Conservation (phyloP, 1,284 basidiomycete genomes). For the Irpex sp. region DNA sequence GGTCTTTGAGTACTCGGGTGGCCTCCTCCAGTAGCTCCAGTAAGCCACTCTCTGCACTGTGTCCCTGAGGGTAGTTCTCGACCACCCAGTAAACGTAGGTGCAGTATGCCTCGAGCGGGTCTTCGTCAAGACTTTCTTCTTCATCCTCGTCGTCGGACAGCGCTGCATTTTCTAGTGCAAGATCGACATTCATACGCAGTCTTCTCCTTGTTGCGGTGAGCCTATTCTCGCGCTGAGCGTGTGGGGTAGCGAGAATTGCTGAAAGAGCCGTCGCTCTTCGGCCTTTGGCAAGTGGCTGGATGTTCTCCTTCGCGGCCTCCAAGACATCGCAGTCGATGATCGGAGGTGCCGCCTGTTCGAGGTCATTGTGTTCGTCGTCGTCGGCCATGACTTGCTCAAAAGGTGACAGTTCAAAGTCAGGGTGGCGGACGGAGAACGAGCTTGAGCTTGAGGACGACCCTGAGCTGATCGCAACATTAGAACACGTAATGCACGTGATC, state of each 20-base stretch:
- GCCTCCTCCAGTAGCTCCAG: slow-evolving; percentile 81
- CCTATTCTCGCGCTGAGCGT: slow-evolving; percentile 66
- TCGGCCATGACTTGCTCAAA: not conserved
- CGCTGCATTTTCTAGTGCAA: slow-evolving; percentile 34
- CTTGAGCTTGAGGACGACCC: not conserved
- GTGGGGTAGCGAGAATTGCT: slow-evolving; percentile 67
- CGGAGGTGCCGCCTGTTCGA: slow-evolving; percentile 20
- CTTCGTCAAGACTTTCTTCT: slow-evolving; percentile 27
- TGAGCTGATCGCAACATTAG: not conserved
- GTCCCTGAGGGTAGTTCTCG: slow-evolving; percentile 64
- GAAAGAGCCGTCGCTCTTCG: slow-evolving; percentile 73
- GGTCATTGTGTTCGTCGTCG: not conserved
- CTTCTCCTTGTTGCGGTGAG: slow-evolving; percentile 59
- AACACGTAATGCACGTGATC: not conserved
- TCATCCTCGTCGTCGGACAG: slow-evolving; percentile 32
- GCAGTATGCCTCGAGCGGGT: slow-evolving; percentile 55
- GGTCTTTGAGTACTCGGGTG: slow-evolving; percentile 70
- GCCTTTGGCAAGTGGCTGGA: slow-evolving; percentile 72
- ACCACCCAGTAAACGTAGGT: slow-evolving; percentile 69
- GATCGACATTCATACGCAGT: slow-evolving; percentile 49
- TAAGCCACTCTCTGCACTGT: slow-evolving; percentile 70
- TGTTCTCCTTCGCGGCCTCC: slow-evolving; percentile 82
- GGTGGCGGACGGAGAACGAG: not conserved
- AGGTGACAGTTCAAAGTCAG: not conserved
- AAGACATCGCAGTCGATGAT: slow-evolving; percentile 77